Base-by-base conservation (phyloP, 2,329 filamentous ascomycete species). In the Capronia coronata region DNA sequence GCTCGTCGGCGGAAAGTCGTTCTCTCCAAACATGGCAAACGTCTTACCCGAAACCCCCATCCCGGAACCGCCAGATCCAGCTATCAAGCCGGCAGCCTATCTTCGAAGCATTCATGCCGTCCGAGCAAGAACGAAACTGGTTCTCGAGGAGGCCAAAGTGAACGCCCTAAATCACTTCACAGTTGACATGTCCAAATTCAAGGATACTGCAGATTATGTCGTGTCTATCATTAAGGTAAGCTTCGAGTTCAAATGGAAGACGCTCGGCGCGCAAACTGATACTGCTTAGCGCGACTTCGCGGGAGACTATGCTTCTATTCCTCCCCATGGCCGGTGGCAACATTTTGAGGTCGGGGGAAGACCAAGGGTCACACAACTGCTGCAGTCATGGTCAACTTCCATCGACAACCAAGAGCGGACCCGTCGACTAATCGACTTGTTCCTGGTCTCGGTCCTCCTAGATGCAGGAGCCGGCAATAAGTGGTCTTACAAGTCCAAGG, bases 191-290 rank as follows among this genome's bases (percentile, higher is more conserved):
- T 70, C 69, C 69, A 94, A 91, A 68, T 91, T 95, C 65, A 70
- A 76, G 39, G 86, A 91, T 57, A 91, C 91, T 1, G 87, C 90
- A 11, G 78, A 78, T 38, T 95, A 94, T 65, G 86, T 95, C 8
- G 83, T 91, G n/a, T 83, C 86, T 34, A 91, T 96, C 57, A 94
- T 96, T 73, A 95, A 94, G 84, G 89, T 90, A 72, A 59, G 75
- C 63, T 37, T 27, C 30, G 18, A 16, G 30, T 32, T 22, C 18
- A 11, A 16, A n/a, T 18, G 5, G 4, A 13, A 25, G 23, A 23
- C 32, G 46, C 18, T 27, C 23, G 5, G 8, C 34, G 11, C 11
- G 2, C 11, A 27, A 6, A 43, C 41, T 14, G 52, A 52, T 63
- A 2, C 2, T n/a, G 19, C 14, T 11, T 18, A 86, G 83, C 75